Evolutionary conservation across 257 asterid species (phyloP), one percentile per base, ranked within the genome.

Genomic region (Mentha longifolia): DNA sequence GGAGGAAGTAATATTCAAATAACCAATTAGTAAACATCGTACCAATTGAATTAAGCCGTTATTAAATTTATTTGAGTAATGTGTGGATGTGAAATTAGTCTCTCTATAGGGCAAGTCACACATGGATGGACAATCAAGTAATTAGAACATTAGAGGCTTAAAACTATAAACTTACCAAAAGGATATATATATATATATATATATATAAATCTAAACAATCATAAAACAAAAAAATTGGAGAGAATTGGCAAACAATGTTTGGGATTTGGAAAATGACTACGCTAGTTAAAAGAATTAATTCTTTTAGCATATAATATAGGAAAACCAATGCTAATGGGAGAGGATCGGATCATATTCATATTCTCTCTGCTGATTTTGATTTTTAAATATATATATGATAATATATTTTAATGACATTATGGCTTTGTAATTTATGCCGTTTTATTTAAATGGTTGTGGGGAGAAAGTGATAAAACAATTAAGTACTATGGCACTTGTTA

Each of bases 301-400:
- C 61, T 61, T 76, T 60, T 22, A 43, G 65, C 39, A 75, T 75
- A 60, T 22, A n/a, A 25, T n/a, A 43, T 42, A 59, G 25, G 70
- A 52, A 42, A 60, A 62, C 54, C 8, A 68, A 61, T 16, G 61
- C 9, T 68, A 68, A 68, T 56, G 55, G 75, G 20, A 6, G 75
- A 6, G 75, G 49, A 71, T 71, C 68, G 74, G 45, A 62, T 72
- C 77, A 52, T 63, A 61, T 75, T 61, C 79, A 17, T n/a, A 76
- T 76, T 68, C 71, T 68, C 71, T 52, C 9, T 61, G 47, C 70
- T 37, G 33, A 35, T 28, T 56, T 33, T 45, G 42, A 17, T 56
- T 33, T 45, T 70, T 30, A n/a, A 22, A 14, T 43, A 28, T 30
- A n/a, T 15, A 14, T 43, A 28, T n/a, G 5, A 30, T 20, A 12